Percentiles rank a stretch among this genome's conserved stretches.
phyloP scores from a whole-genome alignment of 2,329 filamentous ascomycete genomes.

The Aureobasidium sp. region DNA sequence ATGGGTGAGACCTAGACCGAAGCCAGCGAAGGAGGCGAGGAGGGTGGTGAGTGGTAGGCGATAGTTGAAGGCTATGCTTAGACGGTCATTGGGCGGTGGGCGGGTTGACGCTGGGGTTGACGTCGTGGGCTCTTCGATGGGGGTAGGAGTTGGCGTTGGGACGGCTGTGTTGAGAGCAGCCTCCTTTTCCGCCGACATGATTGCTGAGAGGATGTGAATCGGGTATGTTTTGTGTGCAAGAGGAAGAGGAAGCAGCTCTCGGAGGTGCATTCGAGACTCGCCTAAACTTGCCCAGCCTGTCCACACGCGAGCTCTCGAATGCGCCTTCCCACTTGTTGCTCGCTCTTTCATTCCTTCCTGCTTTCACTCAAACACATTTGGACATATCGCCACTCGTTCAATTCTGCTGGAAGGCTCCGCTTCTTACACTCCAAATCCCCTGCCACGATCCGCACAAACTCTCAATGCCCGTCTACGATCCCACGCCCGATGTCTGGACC shows the following conservation, averaged over 20 bases:
- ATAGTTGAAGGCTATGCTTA: constrained; percentile 34
- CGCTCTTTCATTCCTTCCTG: not conserved
- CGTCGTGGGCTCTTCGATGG: not conserved
- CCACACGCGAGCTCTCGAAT: constrained; percentile 5
- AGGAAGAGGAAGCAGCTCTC: constrained; percentile 4
- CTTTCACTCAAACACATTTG: not conserved
- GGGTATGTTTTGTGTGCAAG: too few species aligned
- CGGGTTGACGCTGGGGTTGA: not conserved
- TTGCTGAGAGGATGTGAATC: not conserved
- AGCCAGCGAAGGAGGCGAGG: constrained; percentile 31
- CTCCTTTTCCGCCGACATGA: constrained; percentile 13
- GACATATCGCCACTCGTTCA: not conserved
- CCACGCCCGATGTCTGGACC: constrained; percentile 39
- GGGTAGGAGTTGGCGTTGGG: not conserved
- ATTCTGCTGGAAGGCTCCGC: not conserved
- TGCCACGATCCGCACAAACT: not conserved
- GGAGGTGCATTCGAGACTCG: constrained; percentile 10
- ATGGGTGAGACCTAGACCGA: constrained; percentile 36
- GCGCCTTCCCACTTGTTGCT: constrained; percentile 4
- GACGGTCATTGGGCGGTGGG: constrained; percentile 28
- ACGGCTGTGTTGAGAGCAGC: constrained; percentile 6
- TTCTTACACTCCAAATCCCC: not conserved
- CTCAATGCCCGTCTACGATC: constrained; percentile 28
- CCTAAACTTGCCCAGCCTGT: constrained; percentile 4
- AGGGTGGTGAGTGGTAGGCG: constrained; percentile 34